These are phyloP conservation scores for Urtica urens DNA, from an alignment of 306 rosid genomes.

Conservation along the genomic window DNA sequence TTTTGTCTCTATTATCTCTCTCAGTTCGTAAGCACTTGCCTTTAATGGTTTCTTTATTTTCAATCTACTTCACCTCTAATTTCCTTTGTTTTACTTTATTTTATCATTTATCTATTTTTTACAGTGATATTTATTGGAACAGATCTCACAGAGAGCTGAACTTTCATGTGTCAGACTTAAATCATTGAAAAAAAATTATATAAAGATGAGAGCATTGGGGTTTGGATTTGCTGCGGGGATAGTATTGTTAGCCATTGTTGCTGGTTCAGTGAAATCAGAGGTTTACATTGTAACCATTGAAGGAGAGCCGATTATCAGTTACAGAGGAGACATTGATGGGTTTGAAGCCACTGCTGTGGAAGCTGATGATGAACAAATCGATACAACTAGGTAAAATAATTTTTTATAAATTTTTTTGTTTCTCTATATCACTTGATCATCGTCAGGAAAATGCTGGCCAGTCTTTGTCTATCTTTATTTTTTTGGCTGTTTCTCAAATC, in stretches of 20 bases:
- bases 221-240: slow-evolving; percentile 29
- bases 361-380: slow-evolving; percentile 83
- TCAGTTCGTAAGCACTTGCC: neutral
- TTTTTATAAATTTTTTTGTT: neutral
- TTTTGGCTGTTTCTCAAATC: slow-evolving; percentile 5
- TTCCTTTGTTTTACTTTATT: neutral
- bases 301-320: slow-evolving; percentile 93
- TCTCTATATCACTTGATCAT: neutral
- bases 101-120: neutral
- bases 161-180: slow-evolving; percentile 9
- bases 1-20: neutral
- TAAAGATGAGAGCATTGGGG: slow-evolving; percentile 39
- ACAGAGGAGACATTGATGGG: slow-evolving; percentile 70
- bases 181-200: slow-evolving; percentile 19
- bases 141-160: slow-evolving; percentile 45
- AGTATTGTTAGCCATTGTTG: slow-evolving; percentile 26
- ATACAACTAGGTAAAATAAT: slow-evolving; percentile 54
- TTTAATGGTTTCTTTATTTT: neutral
- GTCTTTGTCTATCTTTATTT: slow-evolving; percentile 4
- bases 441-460: slow-evolving; percentile 15
- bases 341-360: slow-evolving; percentile 96
- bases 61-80: neutral
- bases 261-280: slow-evolving; percentile 40
- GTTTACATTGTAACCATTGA: slow-evolving; percentile 75
- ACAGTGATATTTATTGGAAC: slow-evolving; percentile 12